Evolutionary conservation across 2,329 filamentous ascomycete species (phyloP), one percentile per base, ranked within the genome.

Genomic region (Neoscytalidium dimidiatum): DNA sequence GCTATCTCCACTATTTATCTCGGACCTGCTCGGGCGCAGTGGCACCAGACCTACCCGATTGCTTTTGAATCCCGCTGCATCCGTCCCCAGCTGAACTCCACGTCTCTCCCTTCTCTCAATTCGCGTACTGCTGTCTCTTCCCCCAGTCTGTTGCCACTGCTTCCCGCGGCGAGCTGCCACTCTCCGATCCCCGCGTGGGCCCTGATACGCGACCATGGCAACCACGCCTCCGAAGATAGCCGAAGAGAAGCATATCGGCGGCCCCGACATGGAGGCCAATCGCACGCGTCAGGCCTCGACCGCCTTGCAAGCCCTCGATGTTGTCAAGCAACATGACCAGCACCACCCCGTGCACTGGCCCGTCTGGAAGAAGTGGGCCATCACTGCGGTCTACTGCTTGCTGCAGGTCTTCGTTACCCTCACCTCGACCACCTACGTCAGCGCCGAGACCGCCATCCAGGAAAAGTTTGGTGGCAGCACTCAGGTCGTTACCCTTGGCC

Each of bases 1-100:
- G 35, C 41, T 33, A 49, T 52, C 63, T 53, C 63, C 63, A 65
- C 63, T 60, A 65, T 61, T 65, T 65, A 65, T 65, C 63, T 65
- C 63, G 63, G 63, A 9, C 33, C 48, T 44, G 21, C 46, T 52
- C 46, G 53, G 63, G 29, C 48, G 28, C 48, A 9, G 14, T 64
- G 41, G 31, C 19, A 38, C 41, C n/a, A n/a, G n/a, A n/a, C 38
- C 57, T 7, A 51, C 44, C 11, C 21, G 7, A n/a, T 7, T 19
- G 13, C n/a, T 64, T 57, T 64, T 49, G 26, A 43, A 13, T 44
- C 21, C 26, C 31, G 53, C 44, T 11, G n/a, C 53, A 29, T 31
- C 44, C 33, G 35, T 21, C 33, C 38, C 23, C 46, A 26, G 28
- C 44, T 33, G 21, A 21, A 29, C 38, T 52, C 60, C 44, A n/a